These are phyloP conservation scores for Mycena venus DNA, from an alignment of 768 basidiomycete genomes.

Conservation along the genomic window DNA sequence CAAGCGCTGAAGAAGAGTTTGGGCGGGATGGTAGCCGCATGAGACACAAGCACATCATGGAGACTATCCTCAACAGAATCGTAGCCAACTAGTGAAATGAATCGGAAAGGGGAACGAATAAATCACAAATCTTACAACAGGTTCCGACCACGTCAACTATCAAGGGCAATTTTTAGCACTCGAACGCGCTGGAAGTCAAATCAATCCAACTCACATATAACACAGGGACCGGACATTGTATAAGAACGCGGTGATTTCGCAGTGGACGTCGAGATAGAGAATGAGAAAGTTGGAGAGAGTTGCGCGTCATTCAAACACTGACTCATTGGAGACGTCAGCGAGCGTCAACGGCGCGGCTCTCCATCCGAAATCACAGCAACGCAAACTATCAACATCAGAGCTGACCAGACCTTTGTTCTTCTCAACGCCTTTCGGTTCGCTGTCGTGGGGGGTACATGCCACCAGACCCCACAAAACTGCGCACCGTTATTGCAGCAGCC, in stretches of 20 bases:
- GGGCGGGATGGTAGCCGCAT: neutral
- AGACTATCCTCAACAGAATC: neutral
- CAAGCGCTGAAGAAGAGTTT: neutral
- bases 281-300: no score
- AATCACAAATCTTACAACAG: neutral
- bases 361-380: no score
- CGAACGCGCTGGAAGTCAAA: no score
- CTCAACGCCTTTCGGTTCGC: no score
- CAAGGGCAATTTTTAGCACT: neutral
- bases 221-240: neutral
- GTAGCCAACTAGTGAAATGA: neutral
- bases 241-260: neutral
- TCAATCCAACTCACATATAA: slow-evolving; percentile 6
- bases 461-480: no score
- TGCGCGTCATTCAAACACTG: neutral
- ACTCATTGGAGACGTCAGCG: no score
- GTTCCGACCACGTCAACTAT: slow-evolving; percentile 13
- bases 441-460: no score
- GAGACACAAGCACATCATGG: neutral
- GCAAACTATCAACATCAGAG: no score
- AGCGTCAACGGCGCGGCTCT: no score
- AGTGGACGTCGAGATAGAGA: neutral
- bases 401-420: no score
- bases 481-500: no score
- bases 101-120: neutral